These are phyloP conservation scores for Bryoerythrophyllum caledonicum DNA, from an alignment of 225 moss, liverwort and hornwort species.

Conservation along the genomic window DNA sequence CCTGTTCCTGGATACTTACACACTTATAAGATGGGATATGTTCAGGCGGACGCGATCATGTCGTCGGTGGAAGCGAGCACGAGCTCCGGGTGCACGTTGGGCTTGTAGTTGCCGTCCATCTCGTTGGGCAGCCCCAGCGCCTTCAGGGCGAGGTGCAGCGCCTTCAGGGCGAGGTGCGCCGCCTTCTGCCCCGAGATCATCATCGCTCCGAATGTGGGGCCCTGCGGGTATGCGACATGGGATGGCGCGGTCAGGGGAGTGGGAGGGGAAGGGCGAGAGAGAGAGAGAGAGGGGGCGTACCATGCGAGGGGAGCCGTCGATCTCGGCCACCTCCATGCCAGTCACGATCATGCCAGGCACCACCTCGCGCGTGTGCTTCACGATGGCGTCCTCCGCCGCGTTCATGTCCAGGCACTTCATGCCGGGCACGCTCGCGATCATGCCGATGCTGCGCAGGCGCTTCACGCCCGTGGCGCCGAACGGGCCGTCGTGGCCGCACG, in stretches of 20 bases:
- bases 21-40: neutral
- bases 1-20: conserved; percentile 27
- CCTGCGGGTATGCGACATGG: conserved; percentile 44
- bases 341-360: conserved; percentile 82
- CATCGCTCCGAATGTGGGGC: conserved; percentile 80
- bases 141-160: conserved; percentile 63
- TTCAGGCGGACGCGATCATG: conserved; percentile 56
- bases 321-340: conserved; percentile 81
- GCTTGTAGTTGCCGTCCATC: conserved; percentile 69
- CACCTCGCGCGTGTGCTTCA: conserved; percentile 66
- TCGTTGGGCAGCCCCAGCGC: conserved; percentile 71
- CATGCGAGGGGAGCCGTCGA: conserved; percentile 75
- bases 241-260: neutral
- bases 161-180: conserved; percentile 63
- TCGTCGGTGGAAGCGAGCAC: conserved; percentile 55
- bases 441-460: conserved; percentile 59
- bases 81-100: conserved; percentile 60
- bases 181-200: conserved; percentile 85
- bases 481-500: conserved; percentile 77
- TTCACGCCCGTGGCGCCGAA: conserved; percentile 80
- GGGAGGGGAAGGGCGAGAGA: neutral
- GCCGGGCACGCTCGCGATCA: conserved; percentile 21
- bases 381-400: conserved; percentile 69
- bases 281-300: neutral
- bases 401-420: conserved; percentile 85